phyloP scores from a whole-genome alignment of 2,329 filamentous ascomycete species.

The Paraconiothyrium sp. region DNA sequence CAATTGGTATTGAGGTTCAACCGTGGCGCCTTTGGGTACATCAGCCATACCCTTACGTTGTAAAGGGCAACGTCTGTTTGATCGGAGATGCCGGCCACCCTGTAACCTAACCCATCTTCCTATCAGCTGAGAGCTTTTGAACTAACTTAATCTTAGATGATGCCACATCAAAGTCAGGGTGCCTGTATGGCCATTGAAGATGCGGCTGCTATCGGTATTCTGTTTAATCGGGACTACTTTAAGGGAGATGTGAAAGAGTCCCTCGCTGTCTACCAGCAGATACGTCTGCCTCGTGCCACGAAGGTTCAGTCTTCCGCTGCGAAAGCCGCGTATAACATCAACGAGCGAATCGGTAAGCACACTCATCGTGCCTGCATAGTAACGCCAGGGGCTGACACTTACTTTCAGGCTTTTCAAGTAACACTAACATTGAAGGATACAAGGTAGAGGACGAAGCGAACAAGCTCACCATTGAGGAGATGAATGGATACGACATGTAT shows the following conservation, averaged over 20 bases:
- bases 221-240: constrained; percentile 63
- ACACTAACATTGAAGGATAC: constrained; percentile 53
- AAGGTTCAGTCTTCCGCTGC: constrained; percentile 51
- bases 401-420: constrained; percentile 43
- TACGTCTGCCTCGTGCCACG: constrained; percentile 50
- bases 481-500: constrained; percentile 59
- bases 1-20: constrained; percentile 69
- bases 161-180: constrained; percentile 75
- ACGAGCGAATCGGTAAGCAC: constrained; percentile 54
- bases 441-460: constrained; percentile 68
- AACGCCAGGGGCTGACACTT: not conserved
- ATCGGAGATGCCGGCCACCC: constrained; percentile 74
- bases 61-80: constrained; percentile 63
- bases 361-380: not conserved
- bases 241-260: constrained; percentile 44
- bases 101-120: constrained; percentile 44
- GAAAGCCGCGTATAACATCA: constrained; percentile 50
- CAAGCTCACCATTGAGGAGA: constrained; percentile 72
- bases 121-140: not conserved
- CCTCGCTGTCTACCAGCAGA: constrained; percentile 47
- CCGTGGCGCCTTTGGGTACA: constrained; percentile 75
- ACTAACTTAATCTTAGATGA: constrained; percentile 56
- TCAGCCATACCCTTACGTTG: constrained; percentile 67
- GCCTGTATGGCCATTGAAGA: constrained; percentile 75
- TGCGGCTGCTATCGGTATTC: constrained; percentile 68